Evolutionary conservation across 805 yeast species (phyloP), one percentile per base, ranked within the genome.

Genomic region (Spathaspora gorwiae): DNA sequence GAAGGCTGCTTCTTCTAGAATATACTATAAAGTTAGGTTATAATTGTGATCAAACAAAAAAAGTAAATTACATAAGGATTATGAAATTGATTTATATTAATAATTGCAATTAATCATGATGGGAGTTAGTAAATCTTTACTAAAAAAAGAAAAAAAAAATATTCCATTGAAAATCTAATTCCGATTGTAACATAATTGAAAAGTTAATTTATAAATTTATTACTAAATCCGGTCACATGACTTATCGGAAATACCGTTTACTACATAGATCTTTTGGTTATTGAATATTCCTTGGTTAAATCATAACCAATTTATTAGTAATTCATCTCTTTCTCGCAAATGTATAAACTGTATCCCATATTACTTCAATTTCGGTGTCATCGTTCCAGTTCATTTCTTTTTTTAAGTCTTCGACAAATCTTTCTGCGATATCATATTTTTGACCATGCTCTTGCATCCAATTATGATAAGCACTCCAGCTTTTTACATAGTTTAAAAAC

Each of bases 271-370:
- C 5, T 19, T 5, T 19, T 19, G 24, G 24, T 19, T 19, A 19
- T 19, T 19, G 24, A 19, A 19, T 19, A 19, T 19, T 19, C 24
- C 5, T 29, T 29, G 32, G 9, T 29, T 29, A 5, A 9, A 11
- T 11, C 32, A 29, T 9, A 29, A 29, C 32, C 32, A 9, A 29
- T 3, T 6, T 36, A 9, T 14, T 7, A 36, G 12, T 14, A 15
- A 15, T 3, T 14, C n/a, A 30, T 27, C 12, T 49, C 42, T 57
- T 65, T 35, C 62, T 56, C 2, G 81, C 78, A 54, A 80, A 68
- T 3, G 73, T 69, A 54, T 77, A 79, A 32, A 77, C 75, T 0
- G 87, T 79, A 2, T 76, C 77, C 79, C 82, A 81, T 15, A 74
- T 71, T 11, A 76, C 65, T n/a, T 67, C 67, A 19, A 78, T 50